phyloP scores from a whole-genome alignment of 2,329 filamentous ascomycete species.

The Fusarium zealandicum region DNA sequence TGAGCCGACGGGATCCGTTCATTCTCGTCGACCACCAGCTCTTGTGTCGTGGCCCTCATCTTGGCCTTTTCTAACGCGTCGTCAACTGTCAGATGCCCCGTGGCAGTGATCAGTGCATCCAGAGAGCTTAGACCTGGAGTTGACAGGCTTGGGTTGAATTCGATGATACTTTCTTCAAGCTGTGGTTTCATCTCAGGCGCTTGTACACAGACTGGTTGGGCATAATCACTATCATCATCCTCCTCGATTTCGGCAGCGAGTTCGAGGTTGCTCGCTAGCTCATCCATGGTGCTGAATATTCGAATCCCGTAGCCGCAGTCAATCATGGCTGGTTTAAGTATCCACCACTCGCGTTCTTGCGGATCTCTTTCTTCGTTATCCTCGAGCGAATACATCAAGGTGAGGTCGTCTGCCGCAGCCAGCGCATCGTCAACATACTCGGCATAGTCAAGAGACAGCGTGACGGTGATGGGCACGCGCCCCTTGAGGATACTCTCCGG shows the following conservation, averaged over 20 bases:
- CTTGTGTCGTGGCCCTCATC: conserved; percentile 12
- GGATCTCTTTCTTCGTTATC: conserved; percentile 43
- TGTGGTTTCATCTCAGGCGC: not conserved
- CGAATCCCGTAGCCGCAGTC: conserved; percentile 51
- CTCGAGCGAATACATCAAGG: conserved; percentile 46
- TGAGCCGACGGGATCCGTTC: conserved; percentile 48
- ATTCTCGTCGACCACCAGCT: conserved; percentile 42
- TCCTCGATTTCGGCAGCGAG: conserved; percentile 47
- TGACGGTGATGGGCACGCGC: conserved; percentile 45
- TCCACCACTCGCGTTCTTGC: conserved; percentile 49
- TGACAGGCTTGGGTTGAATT: conserved; percentile 35
- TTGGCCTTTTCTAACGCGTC: not conserved
- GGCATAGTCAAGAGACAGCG: conserved; percentile 48
- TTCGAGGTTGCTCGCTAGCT: conserved; percentile 47
- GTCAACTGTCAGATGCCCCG: conserved; percentile 31
- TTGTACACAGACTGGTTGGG: not conserved
- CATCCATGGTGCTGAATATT: conserved; percentile 49
- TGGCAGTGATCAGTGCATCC: conserved; percentile 44
- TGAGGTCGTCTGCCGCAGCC: conserved; percentile 48
- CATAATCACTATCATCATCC: conserved; percentile 31
- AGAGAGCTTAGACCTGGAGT: conserved; percentile 41
- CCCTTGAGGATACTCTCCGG: conserved; percentile 44
- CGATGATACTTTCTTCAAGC: conserved; percentile 3
- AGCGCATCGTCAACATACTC: conserved; percentile 50
- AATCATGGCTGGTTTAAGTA: conserved; percentile 49